Conservation (phyloP, 2,329 filamentous ascomycete genomes). For the Colletotrichum musicola region DNA sequence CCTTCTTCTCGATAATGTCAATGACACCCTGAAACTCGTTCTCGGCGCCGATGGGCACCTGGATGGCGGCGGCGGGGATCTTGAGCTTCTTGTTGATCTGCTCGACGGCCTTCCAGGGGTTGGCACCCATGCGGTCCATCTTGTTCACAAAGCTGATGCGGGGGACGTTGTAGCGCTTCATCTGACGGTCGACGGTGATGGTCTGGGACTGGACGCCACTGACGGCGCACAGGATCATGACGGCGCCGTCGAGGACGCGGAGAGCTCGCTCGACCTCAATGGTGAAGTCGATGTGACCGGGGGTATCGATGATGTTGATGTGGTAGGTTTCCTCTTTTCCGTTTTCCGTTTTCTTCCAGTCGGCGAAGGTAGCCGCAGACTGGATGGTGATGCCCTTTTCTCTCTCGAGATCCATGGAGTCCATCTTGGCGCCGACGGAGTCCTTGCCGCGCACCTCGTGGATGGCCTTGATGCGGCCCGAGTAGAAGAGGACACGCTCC, state of each 20-base stretch:
- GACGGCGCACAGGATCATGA: slow-evolving; percentile 98
- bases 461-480: slow-evolving; percentile 94
- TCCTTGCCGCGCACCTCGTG: slow-evolving; percentile 97
- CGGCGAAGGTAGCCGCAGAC: slow-evolving; percentile 96
- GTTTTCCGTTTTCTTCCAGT: slow-evolving; percentile 91
- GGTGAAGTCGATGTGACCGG: slow-evolving; percentile 98
- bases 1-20: slow-evolving; percentile 91
- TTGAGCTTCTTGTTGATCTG: slow-evolving; percentile 98
- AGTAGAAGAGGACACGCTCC: slow-evolving; percentile 98
- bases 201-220: slow-evolving; percentile 98
- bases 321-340: slow-evolving; percentile 93
- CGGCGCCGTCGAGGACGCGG: slow-evolving; percentile 93
- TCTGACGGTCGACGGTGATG: slow-evolving; percentile 97
- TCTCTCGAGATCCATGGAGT: slow-evolving; percentile 98
- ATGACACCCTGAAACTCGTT: slow-evolving; percentile 94
- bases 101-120: slow-evolving; percentile 97
- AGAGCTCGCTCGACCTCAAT: slow-evolving; percentile 98
- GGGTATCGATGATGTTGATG: slow-evolving; percentile 98
- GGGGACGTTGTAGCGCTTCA: slow-evolving; percentile 98
- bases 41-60: slow-evolving; percentile 93
- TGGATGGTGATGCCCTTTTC: slow-evolving; percentile 99
- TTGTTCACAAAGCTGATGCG: slow-evolving; percentile 98
- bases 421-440: slow-evolving; percentile 98
- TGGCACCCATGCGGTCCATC: slow-evolving; percentile 99
- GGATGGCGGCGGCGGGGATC: slow-evolving; percentile 90